Percentiles rank a stretch among this genome's conserved stretches.
These are phyloP conservation scores for Pseudozyma sp. DNA, from an alignment of 1,284 basidiomycete genomes.

Conservation along the genomic window DNA sequence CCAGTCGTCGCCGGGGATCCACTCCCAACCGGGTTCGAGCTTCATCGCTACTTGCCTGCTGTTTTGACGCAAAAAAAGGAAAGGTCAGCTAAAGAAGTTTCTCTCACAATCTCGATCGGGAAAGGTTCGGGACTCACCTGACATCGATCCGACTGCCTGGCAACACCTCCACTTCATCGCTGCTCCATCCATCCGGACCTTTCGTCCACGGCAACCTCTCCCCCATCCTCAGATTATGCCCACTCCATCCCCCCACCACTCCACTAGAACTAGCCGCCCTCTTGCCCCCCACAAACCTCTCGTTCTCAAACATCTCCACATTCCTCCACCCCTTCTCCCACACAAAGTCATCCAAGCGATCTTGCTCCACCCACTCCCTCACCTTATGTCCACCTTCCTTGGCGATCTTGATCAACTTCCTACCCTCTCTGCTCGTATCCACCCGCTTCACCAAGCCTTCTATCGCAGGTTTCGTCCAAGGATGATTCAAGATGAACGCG, in stretches of 20 bases:
- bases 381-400: conserved; percentile 45
- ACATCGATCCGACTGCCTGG: conserved; percentile 51
- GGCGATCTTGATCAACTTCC: conserved; percentile 38
- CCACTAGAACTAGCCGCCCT: conserved; percentile 30
- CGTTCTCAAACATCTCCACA: conserved; percentile 66
- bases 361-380: conserved; percentile 63
- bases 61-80: conserved; percentile 9
- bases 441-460: conserved; percentile 47
- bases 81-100: conserved; percentile 14
- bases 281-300: conserved; percentile 40
- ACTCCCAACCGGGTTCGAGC: conserved; percentile 63
- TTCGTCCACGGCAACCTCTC: conserved; percentile 64
- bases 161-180: conserved; percentile 49
- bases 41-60: conserved; percentile 61
- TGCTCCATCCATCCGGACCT: conserved; percentile 61
- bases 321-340: conserved; percentile 66
- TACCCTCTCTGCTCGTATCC: conserved; percentile 35
- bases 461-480: conserved; percentile 63
- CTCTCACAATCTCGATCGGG: not conserved
- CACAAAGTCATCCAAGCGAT: conserved; percentile 61
- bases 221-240: conserved; percentile 43
- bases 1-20: conserved; percentile 66
- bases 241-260: conserved; percentile 49
- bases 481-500: conserved; percentile 63
- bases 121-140: conserved; percentile 35